Evolutionary conservation across 352 stramenopile species (phyloP), one percentile per base, ranked within the genome.

Genomic region (Globisporangium cylindrosporum): DNA sequence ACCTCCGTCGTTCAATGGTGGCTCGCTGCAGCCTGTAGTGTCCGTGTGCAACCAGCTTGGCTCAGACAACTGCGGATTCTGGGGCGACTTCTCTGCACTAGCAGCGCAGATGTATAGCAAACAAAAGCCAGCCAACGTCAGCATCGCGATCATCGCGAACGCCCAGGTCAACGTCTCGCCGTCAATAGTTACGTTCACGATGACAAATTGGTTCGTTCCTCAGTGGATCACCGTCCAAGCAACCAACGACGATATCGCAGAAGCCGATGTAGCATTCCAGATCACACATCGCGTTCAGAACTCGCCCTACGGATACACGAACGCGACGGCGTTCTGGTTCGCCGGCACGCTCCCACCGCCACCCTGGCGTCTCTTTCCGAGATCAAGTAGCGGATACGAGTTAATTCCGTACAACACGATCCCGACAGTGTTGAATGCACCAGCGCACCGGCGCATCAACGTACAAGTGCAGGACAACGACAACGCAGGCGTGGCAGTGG

Each of bases 271-370:
- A 0, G 74, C 73, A 29, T 74, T 75, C 14, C 75, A 65, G 8
- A 78, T 94, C 51, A 79, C 78, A 0, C 86, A 94, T 68, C 73
- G 71, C 0, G 75, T 94, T 0, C 79, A 92, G 68, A 81, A 77
- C 59, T 77, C 75, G 0, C 5, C 36, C 1, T 76, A 74, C n/a
- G 79, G 82, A 0, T 90, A 90, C 67, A 78, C 55, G 8, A 74
- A 86, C 29, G 14, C 34, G 2, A 89, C 81, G 0, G 66, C 84
- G 24, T 91, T 92, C 71, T 94, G 86, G 86, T 81, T 91, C 34
- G 25, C 63, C 24, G 64, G 32, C 4, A 72, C 75, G 1, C 62
- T 86, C 5, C 70, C 73, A n/a, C 18, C 46, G 10, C 64, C 65
- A 32, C 59, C 73, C 27, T 38, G 55, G 15, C 22, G 64, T 27